Conservation (phyloP, 2,329 filamentous ascomycete species). For the Coniochaeta prunicola region DNA sequence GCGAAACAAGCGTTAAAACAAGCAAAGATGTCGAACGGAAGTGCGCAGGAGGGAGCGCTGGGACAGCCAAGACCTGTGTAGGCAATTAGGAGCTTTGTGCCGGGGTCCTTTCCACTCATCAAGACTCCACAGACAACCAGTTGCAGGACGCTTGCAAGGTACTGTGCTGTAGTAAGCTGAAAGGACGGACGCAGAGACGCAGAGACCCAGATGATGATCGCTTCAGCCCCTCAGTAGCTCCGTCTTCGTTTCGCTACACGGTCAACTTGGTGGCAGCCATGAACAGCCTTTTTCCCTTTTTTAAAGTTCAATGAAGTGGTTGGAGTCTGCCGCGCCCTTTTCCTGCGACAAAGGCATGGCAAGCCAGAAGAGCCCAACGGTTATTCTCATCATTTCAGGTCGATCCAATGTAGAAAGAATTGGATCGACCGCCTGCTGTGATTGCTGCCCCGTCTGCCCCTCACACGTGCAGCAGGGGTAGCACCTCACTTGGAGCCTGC, state of each 20-base stretch:
- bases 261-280: background rate
- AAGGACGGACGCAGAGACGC: background rate
- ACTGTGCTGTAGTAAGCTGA: background rate
- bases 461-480: background rate
- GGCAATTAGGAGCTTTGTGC: background rate
- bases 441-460: background rate
- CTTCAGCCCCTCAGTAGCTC: background rate
- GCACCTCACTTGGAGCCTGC: background rate
- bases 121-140: background rate
- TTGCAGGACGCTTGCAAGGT: background rate
- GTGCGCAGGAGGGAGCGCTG: background rate
- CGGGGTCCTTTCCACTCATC: background rate
- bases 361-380: background rate
- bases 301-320: background rate
- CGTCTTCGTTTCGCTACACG: background rate
- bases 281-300: background rate
- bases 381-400: background rate
- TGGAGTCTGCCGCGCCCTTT: background rate
- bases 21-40: background rate
- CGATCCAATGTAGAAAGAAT: too few relatives aligned
- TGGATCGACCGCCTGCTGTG: background rate
- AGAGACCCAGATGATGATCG: background rate
- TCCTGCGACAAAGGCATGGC: background rate
- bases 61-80: background rate
- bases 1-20: background rate